Base-by-base conservation (phyloP, 2,329 filamentous ascomycete genomes). In the Cladorrhinum sp. region DNA sequence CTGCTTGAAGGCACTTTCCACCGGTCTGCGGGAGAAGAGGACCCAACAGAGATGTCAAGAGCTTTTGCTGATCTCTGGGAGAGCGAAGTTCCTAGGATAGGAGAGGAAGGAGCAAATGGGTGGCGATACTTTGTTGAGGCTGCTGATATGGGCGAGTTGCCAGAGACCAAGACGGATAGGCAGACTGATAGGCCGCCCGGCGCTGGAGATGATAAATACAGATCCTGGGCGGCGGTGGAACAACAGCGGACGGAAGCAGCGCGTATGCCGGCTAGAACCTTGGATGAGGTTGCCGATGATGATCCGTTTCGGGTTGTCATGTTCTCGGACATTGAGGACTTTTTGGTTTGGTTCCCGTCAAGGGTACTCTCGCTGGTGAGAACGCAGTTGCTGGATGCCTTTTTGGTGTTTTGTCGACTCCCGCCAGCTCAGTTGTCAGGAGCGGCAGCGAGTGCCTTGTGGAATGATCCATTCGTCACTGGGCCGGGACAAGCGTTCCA, bases 261-360 rank as follows among this genome's bases (percentile, higher is more conserved):
- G 8, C 78, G 76, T 46, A 76, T 86, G 59, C 91, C 92, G 5
- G 90, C 90, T 16, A 84, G 90, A 54, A 89, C 89, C 0, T 79
- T 89, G 62, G 92, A 97, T 71, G 86, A 92, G 24, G 81, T 85
- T 1, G 84, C 82, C 16, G 88, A 91, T 65, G 88, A 93, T 61
- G 94, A 97, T 69, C 90, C 92, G 0, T 96, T 90, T 66, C 84
- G 92, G 36, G 85, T 95, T 2, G 83, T 96, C 51, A 84, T 97
- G 69, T 92, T 87, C 67, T 84, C 86, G 0, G 95, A 98, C 71
- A 78, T 97, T 20, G 77, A 85, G 63, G 79, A 83, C 0, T 80
- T 89, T 26, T 70, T 96, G 1, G 76, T 86, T 30, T 68, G 76
- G 55, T 73, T 88, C 3, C 83, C 84, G 0, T 55, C 65, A 0